Base-by-base conservation (phyloP, 768 basidiomycete genomes). In the Amanita pseudoporphyria region DNA sequence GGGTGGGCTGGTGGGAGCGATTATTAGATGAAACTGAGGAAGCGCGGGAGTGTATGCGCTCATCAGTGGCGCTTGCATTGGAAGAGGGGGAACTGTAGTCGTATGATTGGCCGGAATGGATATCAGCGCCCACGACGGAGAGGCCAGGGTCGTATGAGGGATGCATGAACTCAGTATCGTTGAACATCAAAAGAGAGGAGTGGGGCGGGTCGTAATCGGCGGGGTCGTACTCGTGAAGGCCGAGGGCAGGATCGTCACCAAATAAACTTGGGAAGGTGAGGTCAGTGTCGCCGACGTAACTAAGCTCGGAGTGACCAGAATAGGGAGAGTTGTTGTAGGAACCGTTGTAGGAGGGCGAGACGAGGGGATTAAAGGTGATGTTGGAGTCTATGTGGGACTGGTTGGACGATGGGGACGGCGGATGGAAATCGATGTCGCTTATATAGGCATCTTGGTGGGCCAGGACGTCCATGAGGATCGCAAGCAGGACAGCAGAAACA, bases 281-380 rank as follows among this genome's bases (percentile, higher is more conserved):
- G 18, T 77, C 76, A 28, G 68, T 63, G 9, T 73, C 76, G n/a
- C 66, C 72, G 57, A 69, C 69, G 49, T 73, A 74, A 51, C 66
- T 70, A 16, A 84, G 80, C n/a, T 88, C 86, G 3, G 84, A 84
- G 56, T 78, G 71, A 46, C 64, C 69, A 5, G 83, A 84, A 62
- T 73, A 86, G 7, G 85, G 85, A 0, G 84, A 86, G 64, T 80
- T 78, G 59, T 80, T 78, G 59, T 82, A 82, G 5, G 82, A 84
- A 2, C 36, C 35, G 61, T 77, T 76, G 68, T 79, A 78, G 19
- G 76, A 78, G 6, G 79, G 75, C 0, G 76, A 74, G 58, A 70
- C 69, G 19, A 74, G 71, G 53, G 58, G 47, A 41, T 49, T 49
- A 37, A 49, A 49, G 7, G 47, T 49, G 35, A 53, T 51, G 16